phyloP scores from a whole-genome alignment of 2,329 filamentous ascomycete genomes.

The Curvularia sp. region DNA sequence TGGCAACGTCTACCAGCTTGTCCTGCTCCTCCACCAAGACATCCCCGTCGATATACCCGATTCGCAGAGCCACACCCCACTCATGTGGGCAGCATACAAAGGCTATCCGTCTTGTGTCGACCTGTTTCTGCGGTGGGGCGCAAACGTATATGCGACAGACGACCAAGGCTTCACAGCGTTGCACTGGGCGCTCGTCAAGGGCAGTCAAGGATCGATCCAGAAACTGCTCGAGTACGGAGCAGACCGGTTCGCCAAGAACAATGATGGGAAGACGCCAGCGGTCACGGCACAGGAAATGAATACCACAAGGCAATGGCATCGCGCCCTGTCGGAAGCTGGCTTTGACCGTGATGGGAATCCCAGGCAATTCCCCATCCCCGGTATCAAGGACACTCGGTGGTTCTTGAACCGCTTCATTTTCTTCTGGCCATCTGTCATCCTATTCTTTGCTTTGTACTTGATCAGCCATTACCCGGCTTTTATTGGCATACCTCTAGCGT shows the following conservation, averaged over 20 bases:
- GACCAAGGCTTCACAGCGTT: slow-evolving; percentile 93
- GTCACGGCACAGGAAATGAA: slow-evolving; percentile 90
- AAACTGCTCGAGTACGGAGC: slow-evolving; percentile 96
- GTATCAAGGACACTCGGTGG: slow-evolving; percentile 76
- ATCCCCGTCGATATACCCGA: slow-evolving; percentile 93
- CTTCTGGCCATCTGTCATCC: slow-evolving; percentile 80
- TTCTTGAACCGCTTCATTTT: slow-evolving; percentile 90
- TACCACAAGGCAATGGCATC: slow-evolving; percentile 79
- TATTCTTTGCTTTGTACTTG: slow-evolving; percentile 74
- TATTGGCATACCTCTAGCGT: slow-evolving; percentile 74
- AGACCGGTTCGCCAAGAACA: slow-evolving; percentile 88
- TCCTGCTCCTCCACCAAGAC: slow-evolving; percentile 90
- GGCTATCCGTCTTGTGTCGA: slow-evolving; percentile 93
- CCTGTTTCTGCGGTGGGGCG: slow-evolving; percentile 91
- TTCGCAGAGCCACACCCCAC: slow-evolving; percentile 85
- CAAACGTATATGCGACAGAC: slow-evolving; percentile 87
- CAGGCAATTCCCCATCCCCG: slow-evolving; percentile 74
- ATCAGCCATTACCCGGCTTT: slow-evolving; percentile 77
- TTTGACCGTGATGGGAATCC: slow-evolving; percentile 80
- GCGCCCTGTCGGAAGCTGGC: slow-evolving; percentile 81
- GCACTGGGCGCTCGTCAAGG: slow-evolving; percentile 96
- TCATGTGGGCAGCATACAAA: slow-evolving; percentile 99
- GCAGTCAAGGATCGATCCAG: slow-evolving; percentile 84
- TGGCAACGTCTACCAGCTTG: slow-evolving; percentile 88
- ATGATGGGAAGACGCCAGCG: slow-evolving; percentile 87